These are phyloP conservation scores for Micractinium conductrix DNA, from an alignment of 139 green algal genomes.

Conservation along the genomic window DNA sequence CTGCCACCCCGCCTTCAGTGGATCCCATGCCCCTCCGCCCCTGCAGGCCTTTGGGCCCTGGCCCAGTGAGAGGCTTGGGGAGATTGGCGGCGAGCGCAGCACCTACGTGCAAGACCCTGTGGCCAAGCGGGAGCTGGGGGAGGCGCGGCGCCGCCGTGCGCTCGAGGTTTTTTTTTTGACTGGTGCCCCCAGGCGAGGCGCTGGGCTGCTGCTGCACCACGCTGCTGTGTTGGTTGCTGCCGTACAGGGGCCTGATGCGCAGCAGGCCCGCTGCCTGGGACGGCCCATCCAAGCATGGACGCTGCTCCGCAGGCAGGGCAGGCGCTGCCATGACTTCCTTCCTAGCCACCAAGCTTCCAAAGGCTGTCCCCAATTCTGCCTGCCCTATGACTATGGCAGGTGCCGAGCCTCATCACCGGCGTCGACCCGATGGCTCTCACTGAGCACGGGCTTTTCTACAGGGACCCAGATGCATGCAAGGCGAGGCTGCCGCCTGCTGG, in stretches of 20 bases:
- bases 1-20: background rate
- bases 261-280: no score
- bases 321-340: no score
- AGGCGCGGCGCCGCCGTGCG: background rate
- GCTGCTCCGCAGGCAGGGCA: no score
- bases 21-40: background rate
- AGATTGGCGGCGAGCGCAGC: background rate
- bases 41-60: slow-evolving; percentile 23
- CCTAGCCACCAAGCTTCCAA: no score
- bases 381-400: no score
- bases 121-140: background rate
- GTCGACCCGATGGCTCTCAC: slow-evolving; percentile 5
- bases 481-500: no score
- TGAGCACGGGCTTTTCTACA: slow-evolving; percentile 25
- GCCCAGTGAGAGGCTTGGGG: background rate
- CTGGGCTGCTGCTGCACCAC: no score
- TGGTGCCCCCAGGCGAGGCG: background rate
- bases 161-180: background rate
- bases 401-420: background rate
- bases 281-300: no score
- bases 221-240: background rate
- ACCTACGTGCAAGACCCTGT: slow-evolving; percentile 1
- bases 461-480: background rate
- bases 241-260: background rate
- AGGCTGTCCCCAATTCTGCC: no score